Conservation (phyloP, 352 stramenopile genomes). For the Aphanomyces astaci region DNA sequence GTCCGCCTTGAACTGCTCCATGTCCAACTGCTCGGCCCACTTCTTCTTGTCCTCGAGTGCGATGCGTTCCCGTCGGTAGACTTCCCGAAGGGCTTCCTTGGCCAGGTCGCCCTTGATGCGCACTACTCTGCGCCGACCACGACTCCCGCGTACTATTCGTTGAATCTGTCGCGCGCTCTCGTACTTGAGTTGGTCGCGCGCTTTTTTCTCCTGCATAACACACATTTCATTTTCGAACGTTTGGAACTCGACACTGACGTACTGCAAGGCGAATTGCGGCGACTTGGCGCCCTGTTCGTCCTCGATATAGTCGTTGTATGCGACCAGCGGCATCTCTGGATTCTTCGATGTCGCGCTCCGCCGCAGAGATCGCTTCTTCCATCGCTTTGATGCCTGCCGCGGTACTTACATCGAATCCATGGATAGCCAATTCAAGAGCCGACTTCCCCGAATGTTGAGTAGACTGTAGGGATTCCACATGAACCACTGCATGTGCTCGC, state of each 20-base stretch:
- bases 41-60: slow-evolving; percentile 12
- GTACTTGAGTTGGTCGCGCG: not conserved
- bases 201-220: not conserved
- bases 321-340: not conserved
- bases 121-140: not conserved
- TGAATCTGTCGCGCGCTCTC: slow-evolving; percentile 3
- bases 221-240: not conserved
- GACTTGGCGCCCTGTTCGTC: not conserved
- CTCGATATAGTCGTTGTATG: slow-evolving; percentile 7
- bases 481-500: not conserved
- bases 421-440: not conserved
- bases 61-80: not conserved
- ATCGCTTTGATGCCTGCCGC: not conserved
- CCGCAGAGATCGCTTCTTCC: not conserved
- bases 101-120: not conserved
- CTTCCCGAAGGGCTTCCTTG: not conserved
- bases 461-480: not conserved
- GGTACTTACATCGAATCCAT: not conserved
- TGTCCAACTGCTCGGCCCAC: slow-evolving; percentile 17
- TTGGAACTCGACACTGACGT: not conserved
- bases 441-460: not conserved
- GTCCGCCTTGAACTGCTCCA: slow-evolving; percentile 16
- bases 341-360: not conserved
- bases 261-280: not conserved
- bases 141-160: not conserved